phyloP scores from a whole-genome alignment of 495 filamentous ascomycete genomes.

The Neurospora sp. region DNA sequence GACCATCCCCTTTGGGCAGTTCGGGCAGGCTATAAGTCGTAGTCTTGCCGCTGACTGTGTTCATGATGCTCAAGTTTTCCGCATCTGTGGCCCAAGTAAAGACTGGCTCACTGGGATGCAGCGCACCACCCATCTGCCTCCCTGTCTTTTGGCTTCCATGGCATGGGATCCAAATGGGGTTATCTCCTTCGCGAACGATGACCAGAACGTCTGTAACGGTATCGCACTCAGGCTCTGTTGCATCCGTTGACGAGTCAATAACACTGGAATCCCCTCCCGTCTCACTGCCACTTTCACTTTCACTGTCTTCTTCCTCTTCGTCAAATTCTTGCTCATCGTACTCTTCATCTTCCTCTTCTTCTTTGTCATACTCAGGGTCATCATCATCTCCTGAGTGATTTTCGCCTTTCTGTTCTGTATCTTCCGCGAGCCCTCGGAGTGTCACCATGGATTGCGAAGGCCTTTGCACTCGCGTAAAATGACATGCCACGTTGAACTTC shows the following conservation, averaged over 20 bases:
- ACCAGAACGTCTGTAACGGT: neutral
- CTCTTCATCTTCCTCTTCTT: neutral
- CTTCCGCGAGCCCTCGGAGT: neutral
- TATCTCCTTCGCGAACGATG: neutral
- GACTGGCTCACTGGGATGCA: neutral
- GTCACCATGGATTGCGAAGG: neutral
- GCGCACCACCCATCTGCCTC: neutral
- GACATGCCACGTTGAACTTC: neutral
- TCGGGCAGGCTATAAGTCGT: neutral
- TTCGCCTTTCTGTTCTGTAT: neutral
- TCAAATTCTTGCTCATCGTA: neutral
- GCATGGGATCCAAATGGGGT: neutral
- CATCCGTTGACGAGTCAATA: neutral
- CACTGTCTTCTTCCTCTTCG: neutral
- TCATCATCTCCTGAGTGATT: neutral
- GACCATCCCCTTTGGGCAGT: neutral
- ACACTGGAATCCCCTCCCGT: neutral
- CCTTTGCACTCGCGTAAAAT: neutral
- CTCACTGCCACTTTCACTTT: neutral
- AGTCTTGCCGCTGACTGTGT: neutral
- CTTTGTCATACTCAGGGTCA: neutral
- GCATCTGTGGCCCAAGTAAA: neutral
- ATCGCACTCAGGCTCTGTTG: neutral
- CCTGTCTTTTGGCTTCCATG: neutral
- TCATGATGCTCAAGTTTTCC: neutral